Conservation (phyloP, 129 eudicot genomes). For the Helichrysum umbraculigerum region DNA sequence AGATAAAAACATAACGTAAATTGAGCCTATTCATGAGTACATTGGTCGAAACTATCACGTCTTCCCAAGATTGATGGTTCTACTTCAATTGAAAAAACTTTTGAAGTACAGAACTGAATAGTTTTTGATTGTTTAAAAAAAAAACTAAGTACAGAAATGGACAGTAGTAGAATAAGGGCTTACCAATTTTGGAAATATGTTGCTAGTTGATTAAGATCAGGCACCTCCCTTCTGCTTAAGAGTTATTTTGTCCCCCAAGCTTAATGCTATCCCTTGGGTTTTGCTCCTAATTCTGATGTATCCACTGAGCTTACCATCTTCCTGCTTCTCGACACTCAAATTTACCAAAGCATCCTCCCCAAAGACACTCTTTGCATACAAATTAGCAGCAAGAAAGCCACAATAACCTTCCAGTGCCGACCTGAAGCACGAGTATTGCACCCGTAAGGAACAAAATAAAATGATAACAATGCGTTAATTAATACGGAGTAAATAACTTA, state of each 20-base stretch:
- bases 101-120: background rate
- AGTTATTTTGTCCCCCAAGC: constrained; percentile 90
- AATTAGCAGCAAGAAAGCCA: constrained; percentile 87
- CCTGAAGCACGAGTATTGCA: constrained; percentile 37
- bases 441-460: background rate
- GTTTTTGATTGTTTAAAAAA: background rate
- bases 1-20: too few relatives aligned
- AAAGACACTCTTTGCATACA: constrained; percentile 87
- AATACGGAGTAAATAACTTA: constrained; percentile 31
- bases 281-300: constrained; percentile 91
- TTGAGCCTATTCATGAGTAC: background rate
- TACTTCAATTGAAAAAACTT: background rate
- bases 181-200: constrained; percentile 20
- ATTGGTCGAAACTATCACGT: background rate
- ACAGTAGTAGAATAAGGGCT: constrained; percentile 4
- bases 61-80: background rate
- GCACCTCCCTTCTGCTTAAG: constrained; percentile 91
- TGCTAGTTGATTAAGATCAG: constrained; percentile 34
- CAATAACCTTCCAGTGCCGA: constrained; percentile 84
- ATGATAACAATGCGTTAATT: background rate
- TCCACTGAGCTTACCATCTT: constrained; percentile 78
- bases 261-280: constrained; percentile 86
- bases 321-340: constrained; percentile 71
- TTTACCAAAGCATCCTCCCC: constrained; percentile 96
- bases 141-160: background rate